Evolutionary conservation across 768 basidiomycete species (phyloP), one percentile per base, ranked within the genome.

Genomic region (Zangia roseola): DNA sequence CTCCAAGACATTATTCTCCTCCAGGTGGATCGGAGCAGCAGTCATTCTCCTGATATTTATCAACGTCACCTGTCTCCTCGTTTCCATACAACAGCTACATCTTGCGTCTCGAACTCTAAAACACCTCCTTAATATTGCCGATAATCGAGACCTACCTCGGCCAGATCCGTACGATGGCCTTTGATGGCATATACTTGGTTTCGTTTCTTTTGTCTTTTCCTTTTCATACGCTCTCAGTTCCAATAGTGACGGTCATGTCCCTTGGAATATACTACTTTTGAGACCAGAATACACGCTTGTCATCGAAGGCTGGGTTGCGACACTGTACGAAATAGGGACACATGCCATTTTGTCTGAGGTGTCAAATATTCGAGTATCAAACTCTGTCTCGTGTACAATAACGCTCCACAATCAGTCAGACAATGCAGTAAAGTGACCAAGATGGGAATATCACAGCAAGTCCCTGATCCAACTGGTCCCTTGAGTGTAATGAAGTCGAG

Each of bases 161-260:
- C 66, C 64, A 16, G 59, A 68, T 43, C 64, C 52, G 10, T 68
- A 66, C 40, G 61, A 68, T 41, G 64, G 64, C 37, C 55, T 68
- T 39, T 65, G 41, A 65, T 45, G 20, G n/a, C n/a, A 14, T 28
- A 30, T 34, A 31, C 20, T 38, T 49, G 12, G 24, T n/a, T 24
- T 33, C 7, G 36, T 26, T n/a, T 28, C 28, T 21, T 23, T 44
- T 7, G 37, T 39, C 7, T 31, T 16, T 28, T 16, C 21, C 17
- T 12, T 40, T 25, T 20, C 26, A 40, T 40, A 21, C 33, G 38
- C 30, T 14, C 38, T 33, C 45, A 23, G 14, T 31, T 31, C 31
- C 31, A 16, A 31, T 16, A 31, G 14, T 31, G 5, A 31, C 6
- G 16, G 2, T 13, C 12, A 30, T 13, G 10, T 13, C 31, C 14